A percentile compares a stretch with the other conserved stretches of the same genome.
Conservation (phyloP, 441 rosid species). For the Adansonia rubrostipa region DNA sequence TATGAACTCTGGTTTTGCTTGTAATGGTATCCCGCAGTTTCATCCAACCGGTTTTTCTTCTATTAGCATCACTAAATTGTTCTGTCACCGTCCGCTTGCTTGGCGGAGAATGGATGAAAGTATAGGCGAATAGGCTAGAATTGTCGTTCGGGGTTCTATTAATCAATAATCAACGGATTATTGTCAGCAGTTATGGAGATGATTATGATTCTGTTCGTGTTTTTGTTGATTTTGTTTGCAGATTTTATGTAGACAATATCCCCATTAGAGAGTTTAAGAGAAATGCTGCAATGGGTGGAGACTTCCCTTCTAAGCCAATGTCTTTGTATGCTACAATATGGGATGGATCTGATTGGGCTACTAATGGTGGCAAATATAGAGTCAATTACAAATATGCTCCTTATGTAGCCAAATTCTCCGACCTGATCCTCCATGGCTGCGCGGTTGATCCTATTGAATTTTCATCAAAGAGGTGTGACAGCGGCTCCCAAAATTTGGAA, state of each 20-base stretch:
- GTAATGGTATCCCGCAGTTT: constrained; percentile 14
- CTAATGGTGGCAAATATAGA: constrained; percentile 42
- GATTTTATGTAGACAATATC: constrained; percentile 42
- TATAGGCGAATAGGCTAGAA: not conserved
- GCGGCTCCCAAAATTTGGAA: constrained; percentile 23
- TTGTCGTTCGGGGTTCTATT: not conserved
- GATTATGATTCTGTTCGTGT: not conserved
- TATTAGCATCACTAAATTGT: constrained; percentile 16
- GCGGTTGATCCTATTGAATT: constrained; percentile 35
- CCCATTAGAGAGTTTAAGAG: constrained; percentile 38
- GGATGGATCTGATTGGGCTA: constrained; percentile 54
- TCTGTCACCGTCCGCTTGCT: constrained; percentile 24
- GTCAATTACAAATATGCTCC: constrained; percentile 46
- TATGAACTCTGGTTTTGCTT: constrained; percentile 33
- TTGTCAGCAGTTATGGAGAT: not conserved
- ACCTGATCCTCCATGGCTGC: constrained; percentile 44
- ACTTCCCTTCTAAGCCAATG: constrained; percentile 52
- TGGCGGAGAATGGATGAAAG: not conserved
- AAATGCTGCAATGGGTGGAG: constrained; percentile 36
- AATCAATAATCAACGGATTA: not conserved
- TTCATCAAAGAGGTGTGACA: constrained; percentile 39
- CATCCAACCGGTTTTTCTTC: constrained; percentile 13
- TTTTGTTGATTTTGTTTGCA: not conserved
- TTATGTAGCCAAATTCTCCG: constrained; percentile 34
- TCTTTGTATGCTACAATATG: constrained; percentile 52